Evolutionary conservation across 495 filamentous ascomycete genomes (phyloP).

Genomic region (Chaetomidium leptoderma): DNA sequence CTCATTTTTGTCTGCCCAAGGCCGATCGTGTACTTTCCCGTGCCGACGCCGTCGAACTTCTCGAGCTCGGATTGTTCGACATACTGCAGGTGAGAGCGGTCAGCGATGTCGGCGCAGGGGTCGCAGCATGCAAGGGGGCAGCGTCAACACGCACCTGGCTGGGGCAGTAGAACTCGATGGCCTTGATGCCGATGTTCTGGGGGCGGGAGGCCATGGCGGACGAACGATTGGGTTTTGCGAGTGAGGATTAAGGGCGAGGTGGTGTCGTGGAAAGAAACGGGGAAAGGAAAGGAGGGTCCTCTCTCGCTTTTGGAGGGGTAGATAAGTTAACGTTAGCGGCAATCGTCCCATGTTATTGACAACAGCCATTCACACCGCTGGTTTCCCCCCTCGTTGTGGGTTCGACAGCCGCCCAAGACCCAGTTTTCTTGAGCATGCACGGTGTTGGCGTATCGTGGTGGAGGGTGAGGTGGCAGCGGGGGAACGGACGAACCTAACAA

Average conservation of each 20-base stretch:
- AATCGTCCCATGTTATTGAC: slow-evolving; percentile 19
- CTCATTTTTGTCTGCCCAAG: slow-evolving; percentile 99
- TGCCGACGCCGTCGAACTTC: slow-evolving; percentile 93
- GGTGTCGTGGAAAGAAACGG: slow-evolving; percentile 17
- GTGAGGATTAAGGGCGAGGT: slow-evolving; percentile 20
- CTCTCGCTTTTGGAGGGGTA: slow-evolving; percentile 25
- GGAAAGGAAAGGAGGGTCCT: slow-evolving; percentile 14
- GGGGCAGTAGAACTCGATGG: slow-evolving; percentile 98
- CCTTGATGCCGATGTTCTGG: slow-evolving; percentile 98
- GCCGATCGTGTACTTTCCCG: slow-evolving; percentile 98
- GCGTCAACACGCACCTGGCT: slow-evolving; percentile 65
- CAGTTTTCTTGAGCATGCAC: slow-evolving; percentile 17
- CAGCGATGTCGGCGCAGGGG: slow-evolving; percentile 28
- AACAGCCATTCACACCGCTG: slow-evolving; percentile 29
- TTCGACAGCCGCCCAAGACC: slow-evolving; percentile 8
- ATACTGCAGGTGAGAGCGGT: slow-evolving; percentile 57
- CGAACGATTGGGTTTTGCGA: slow-evolving; percentile 27
- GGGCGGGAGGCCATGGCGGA: slow-evolving; percentile 78
- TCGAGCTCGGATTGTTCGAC: slow-evolving; percentile 94
- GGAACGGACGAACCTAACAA: neutral
- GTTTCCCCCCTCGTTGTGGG: slow-evolving; percentile 13
- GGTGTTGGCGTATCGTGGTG: slow-evolving; percentile 3
- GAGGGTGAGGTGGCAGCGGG: neutral
- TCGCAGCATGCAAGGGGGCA: neutral
- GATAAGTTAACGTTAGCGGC: slow-evolving; percentile 24